Evolutionary conservation across 2,329 filamentous ascomycete genomes (phyloP).

Genomic region (Fusarium nanum): DNA sequence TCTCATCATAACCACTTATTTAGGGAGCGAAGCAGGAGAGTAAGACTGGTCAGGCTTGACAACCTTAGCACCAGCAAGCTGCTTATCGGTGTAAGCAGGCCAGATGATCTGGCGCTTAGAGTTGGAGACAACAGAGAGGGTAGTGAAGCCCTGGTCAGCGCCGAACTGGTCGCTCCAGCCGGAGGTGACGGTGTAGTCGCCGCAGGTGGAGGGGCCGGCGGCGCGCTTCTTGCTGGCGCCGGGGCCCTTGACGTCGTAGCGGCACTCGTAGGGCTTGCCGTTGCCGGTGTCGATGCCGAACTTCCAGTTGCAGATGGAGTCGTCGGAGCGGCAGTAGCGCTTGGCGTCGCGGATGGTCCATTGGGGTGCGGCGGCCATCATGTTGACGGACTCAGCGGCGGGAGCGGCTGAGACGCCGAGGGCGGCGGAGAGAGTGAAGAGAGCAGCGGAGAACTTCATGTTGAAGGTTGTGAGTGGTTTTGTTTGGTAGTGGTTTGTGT

Average conservation of each 20-base stretch:
- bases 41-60: conserved; percentile 64
- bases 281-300: conserved; percentile 59
- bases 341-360: conserved; percentile 57
- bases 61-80: conserved; percentile 57
- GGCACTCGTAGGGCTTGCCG: conserved; percentile 50
- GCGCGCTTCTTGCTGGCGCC: conserved; percentile 51
- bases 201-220: conserved; percentile 58
- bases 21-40: conserved; percentile 47
- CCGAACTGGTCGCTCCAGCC: conserved; percentile 67
- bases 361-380: conserved; percentile 55
- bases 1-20: conserved; percentile 22
- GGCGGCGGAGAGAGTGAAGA: conserved; percentile 53
- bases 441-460: conserved; percentile 59
- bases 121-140: conserved; percentile 61
- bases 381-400: conserved; percentile 49
- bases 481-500: conserved; percentile 16
- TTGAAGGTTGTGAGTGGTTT: conserved; percentile 38
- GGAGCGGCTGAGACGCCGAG: conserved; percentile 53
- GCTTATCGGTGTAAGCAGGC: conserved; percentile 65
- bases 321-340: conserved; percentile 54
- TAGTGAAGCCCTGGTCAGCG: conserved; percentile 64
- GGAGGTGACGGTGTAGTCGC: conserved; percentile 62
- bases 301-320: conserved; percentile 58
- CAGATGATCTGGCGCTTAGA: conserved; percentile 59
- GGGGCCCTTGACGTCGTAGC: conserved; percentile 48